These are phyloP conservation scores for Yarrowia sp. DNA, from an alignment of 805 yeast genomes.

Conservation along the genomic window DNA sequence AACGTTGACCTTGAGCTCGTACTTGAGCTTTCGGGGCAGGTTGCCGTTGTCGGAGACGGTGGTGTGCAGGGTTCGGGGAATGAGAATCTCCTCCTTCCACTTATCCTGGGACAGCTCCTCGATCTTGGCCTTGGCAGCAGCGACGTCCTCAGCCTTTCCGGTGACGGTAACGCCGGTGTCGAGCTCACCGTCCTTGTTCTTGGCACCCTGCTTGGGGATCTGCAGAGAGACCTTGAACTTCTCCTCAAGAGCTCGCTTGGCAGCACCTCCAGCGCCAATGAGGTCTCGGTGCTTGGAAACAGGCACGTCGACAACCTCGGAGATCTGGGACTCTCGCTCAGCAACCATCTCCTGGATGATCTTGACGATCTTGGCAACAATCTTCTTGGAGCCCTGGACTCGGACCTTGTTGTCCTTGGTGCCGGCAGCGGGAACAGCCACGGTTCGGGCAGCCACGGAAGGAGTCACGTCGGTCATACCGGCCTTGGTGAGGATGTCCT, in stretches of 20 bases:
- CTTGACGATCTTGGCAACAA: constrained; percentile 72
- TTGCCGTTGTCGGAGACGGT: constrained; percentile 73
- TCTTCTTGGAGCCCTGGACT: constrained; percentile 74
- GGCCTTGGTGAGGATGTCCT: constrained; percentile 76
- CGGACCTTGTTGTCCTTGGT: constrained; percentile 59
- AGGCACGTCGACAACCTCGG: constrained; percentile 55
- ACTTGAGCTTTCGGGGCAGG: constrained; percentile 60
- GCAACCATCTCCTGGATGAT: constrained; percentile 68
- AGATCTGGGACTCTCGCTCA: constrained; percentile 58
- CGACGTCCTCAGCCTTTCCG: constrained; percentile 74
- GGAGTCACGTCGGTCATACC: constrained; percentile 61
- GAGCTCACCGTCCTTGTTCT: constrained; percentile 40
- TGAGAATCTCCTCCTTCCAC: constrained; percentile 58
- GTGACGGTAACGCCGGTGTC: constrained; percentile 55
- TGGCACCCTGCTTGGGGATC: constrained; percentile 63
- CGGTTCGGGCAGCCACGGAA: constrained; percentile 54
- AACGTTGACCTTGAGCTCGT: constrained; percentile 64
- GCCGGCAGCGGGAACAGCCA: constrained; percentile 74
- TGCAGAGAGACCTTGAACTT: constrained; percentile 68
- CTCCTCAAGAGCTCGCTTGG: constrained; percentile 73
- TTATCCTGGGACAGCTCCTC: constrained; percentile 66
- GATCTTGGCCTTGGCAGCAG: constrained; percentile 67
- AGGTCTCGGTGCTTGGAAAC: constrained; percentile 75
- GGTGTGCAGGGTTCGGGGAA: constrained; percentile 65
- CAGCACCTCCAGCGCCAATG: constrained; percentile 82